Evolutionary conservation across 306 rosid species (phyloP).

Genomic region (Bauhinia variegata): DNA sequence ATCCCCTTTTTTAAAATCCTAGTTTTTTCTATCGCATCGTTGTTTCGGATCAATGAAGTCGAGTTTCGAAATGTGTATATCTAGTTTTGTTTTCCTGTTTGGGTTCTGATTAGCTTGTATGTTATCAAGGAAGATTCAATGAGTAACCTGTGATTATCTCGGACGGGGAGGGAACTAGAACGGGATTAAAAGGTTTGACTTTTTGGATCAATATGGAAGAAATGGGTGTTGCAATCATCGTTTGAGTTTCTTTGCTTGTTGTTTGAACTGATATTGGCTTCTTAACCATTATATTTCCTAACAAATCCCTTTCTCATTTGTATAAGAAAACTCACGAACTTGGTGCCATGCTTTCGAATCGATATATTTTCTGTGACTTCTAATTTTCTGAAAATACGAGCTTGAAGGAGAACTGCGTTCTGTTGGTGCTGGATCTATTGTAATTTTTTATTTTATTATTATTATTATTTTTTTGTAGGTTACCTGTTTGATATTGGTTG

Average conservation of each 20-base stretch:
- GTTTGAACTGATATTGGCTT: constrained; percentile 15
- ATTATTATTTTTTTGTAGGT: constrained; percentile 40
- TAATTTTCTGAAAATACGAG: constrained; percentile 6
- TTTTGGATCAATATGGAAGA: no score
- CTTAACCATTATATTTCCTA: background rate
- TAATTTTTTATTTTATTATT: no score
- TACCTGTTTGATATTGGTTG: constrained; percentile 43
- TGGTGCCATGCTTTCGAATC: constrained; percentile 5
- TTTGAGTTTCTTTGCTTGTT: constrained; percentile 19
- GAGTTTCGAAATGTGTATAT: constrained; percentile 23
- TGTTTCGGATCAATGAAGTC: constrained; percentile 5
- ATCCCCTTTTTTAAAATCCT: background rate
- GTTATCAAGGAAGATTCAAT: constrained; percentile 46
- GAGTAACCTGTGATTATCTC: constrained; percentile 2
- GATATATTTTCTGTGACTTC: constrained; percentile 24
- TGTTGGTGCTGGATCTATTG: constrained; percentile 43
- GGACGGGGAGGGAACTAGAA: constrained; percentile 6
- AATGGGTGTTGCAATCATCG: constrained; percentile 3
- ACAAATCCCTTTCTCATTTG: background rate
- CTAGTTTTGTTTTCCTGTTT: constrained; percentile 8
- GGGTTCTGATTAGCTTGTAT: background rate
- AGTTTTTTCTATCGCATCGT: constrained; percentile 1
- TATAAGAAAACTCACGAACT: background rate
- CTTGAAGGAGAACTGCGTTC: background rate
- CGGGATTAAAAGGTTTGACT: constrained; percentile 17